Conservation (phyloP, 1,139 yeast genomes). For the Oligophagozyma castellii region DNA sequence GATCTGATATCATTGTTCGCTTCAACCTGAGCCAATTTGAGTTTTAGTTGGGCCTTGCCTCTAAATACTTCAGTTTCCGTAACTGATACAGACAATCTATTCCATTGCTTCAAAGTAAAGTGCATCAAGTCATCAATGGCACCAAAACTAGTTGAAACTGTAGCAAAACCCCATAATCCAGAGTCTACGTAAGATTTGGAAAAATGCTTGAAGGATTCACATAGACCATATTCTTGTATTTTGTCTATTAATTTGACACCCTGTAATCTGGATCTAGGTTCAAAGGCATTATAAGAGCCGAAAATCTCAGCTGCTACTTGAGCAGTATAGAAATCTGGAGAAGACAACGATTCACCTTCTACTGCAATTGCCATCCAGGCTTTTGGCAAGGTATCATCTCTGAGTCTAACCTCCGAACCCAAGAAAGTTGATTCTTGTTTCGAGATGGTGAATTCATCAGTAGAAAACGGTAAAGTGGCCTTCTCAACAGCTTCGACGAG, state of each 20-base stretch:
- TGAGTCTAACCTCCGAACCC: slow-evolving; percentile 75
- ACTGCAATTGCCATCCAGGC: slow-evolving; percentile 68
- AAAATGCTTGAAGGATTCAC: slow-evolving; percentile 59
- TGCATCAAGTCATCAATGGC: slow-evolving; percentile 64
- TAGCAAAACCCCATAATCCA: slow-evolving; percentile 73
- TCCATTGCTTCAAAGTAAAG: slow-evolving; percentile 75
- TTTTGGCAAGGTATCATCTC: slow-evolving; percentile 76
- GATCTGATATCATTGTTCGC: slow-evolving; percentile 37
- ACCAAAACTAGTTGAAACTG: slow-evolving; percentile 45
- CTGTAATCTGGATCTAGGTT: slow-evolving; percentile 49
- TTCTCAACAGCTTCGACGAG: slow-evolving; percentile 48
- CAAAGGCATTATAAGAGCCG: slow-evolving; percentile 42
- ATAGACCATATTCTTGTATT: slow-evolving; percentile 58
- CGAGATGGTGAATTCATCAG: slow-evolving; percentile 37
- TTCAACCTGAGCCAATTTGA: slow-evolving; percentile 37
- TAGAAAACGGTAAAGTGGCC: slow-evolving; percentile 27
- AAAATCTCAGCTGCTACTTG: slow-evolving; percentile 61
- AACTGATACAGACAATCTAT: slow-evolving; percentile 62
- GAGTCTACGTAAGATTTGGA: slow-evolving; percentile 58
- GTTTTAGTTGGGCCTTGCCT: slow-evolving; percentile 59
- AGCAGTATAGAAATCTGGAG: slow-evolving; percentile 56
- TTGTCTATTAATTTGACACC: slow-evolving; percentile 77
- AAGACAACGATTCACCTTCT: slow-evolving; percentile 49
- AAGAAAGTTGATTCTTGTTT: slow-evolving; percentile 40
- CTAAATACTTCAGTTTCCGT: slow-evolving; percentile 67